phyloP scores from a whole-genome alignment of 179 eudicot species.

The Sideroxylon spinosum region DNA sequence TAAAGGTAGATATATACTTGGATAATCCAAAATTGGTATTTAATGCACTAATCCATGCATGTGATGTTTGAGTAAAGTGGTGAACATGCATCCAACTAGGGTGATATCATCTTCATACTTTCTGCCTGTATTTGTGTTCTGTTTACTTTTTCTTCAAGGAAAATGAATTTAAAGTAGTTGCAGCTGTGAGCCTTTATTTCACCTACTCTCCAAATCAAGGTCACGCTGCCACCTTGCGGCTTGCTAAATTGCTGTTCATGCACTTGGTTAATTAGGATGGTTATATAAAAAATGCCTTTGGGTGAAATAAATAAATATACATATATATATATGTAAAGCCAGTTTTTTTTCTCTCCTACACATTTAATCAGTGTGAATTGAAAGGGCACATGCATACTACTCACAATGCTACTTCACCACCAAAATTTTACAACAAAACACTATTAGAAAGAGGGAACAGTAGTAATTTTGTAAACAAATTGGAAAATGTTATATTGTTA shows the following conservation, averaged over 20 bases:
- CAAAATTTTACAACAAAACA: no score
- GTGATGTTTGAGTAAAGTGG: background rate
- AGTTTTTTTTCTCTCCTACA: no score
- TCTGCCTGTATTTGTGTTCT: background rate
- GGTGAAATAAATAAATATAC: background rate
- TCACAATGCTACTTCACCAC: no score
- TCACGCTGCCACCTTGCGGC: background rate
- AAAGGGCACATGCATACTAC: no score
- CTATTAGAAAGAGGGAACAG: no score
- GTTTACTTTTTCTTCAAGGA: conserved; percentile 6
- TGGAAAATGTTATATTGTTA: no score
- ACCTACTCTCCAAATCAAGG: background rate
- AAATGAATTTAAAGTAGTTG: background rate
- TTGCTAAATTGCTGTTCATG: no score
- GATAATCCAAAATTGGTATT: background rate
- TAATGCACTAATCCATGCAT: background rate
- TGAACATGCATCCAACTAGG: background rate
- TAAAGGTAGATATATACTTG: background rate
- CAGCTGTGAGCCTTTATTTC: conserved; percentile 10
- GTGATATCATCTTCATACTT: conserved; percentile 14
- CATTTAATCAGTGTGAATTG: no score
- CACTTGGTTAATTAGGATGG: no score
- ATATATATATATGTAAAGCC: background rate
- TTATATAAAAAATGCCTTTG: background rate
- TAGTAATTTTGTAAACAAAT: no score